Evolutionary conservation across 2,329 filamentous ascomycete genomes (phyloP), one percentile per base, ranked within the genome.

Genomic region (Fonsecaea monophora): DNA sequence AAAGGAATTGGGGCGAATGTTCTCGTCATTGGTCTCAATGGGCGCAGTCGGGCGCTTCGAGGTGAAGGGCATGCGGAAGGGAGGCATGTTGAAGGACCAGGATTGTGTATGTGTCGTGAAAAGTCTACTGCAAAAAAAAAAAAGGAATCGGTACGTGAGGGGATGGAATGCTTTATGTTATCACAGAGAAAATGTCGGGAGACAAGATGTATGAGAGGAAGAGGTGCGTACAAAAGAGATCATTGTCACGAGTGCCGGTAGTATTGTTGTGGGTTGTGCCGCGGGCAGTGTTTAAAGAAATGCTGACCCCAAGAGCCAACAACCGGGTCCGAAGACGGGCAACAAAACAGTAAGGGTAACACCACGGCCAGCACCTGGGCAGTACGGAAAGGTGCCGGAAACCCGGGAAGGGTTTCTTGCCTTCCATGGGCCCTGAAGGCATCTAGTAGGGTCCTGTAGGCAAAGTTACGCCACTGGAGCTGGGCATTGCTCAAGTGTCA

Each of bases 51-150:
- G 86, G 62, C 85, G 80, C 61, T 87, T 88, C 74, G 70, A 71
- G 15, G 85, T 81, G 76, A 92, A 90, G 35, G 89, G 88, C 77
- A 92, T 92, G 72, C 90, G 88, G 75, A 92, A 90, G 21, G 82
- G 81, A 69, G 87, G 85, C 89, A 91, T 91, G 66, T 71, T 81
- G 62, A 65, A 53, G 34, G 45, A 53, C 54, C 18, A 18, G 37
- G 34, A n/a, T 12, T 54, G 40, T 38, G 30, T 62, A 40, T 53
- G 34, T 38, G 57, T 50, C 30, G 40, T 35, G 30, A 13, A 53
- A 53, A 45, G 50, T 61, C 53, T 65, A 70, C 55, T 30, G 48
- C 53, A 55, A 8, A 8, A 30, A 34, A 59, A 45, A 42, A 58
- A 45, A 42, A 58, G 38, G 38, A 58, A 61, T 25, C 21, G n/a